These are phyloP conservation scores for Actinomortierella wolfii DNA, from an alignment of 371 early-diverging fungal species.

Conservation along the genomic window DNA sequence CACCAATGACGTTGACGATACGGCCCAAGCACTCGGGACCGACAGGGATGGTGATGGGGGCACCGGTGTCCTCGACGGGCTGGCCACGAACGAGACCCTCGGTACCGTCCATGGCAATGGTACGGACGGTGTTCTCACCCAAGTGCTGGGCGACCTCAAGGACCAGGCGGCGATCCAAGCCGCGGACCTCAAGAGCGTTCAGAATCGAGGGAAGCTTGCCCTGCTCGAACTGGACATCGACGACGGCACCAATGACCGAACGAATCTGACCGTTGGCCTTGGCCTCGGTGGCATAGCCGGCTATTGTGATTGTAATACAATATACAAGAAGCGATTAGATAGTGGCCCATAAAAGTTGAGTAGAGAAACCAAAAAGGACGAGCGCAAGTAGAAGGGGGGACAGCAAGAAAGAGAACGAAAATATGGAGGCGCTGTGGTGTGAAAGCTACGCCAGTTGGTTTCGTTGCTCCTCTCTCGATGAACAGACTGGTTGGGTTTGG, in stretches of 20 bases:
- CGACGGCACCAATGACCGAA: slow-evolving; percentile 94
- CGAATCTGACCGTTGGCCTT: slow-evolving; percentile 61
- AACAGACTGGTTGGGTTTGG: no score
- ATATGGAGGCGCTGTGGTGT: no score
- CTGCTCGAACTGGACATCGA: slow-evolving; percentile 93
- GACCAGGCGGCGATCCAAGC: slow-evolving; percentile 83
- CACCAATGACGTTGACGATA: slow-evolving; percentile 98
- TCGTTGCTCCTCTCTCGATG: no score
- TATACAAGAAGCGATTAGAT: no score
- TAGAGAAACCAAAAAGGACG: no score
- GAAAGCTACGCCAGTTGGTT: no score
- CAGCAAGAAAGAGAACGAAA: no score
- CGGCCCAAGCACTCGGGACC: slow-evolving; percentile 96
- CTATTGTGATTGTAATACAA: no score
- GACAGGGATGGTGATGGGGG: slow-evolving; percentile 93
- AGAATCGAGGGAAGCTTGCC: slow-evolving; percentile 89
- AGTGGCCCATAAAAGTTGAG: no score
- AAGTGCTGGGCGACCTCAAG: slow-evolving; percentile 94
- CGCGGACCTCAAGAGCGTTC: slow-evolving; percentile 92
- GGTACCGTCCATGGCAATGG: slow-evolving; percentile 97
- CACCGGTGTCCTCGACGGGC: slow-evolving; percentile 92
- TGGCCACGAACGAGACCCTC: slow-evolving; percentile 98
- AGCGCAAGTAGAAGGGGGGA: no score
- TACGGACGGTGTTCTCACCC: slow-evolving; percentile 73
- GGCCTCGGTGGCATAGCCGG: slow-evolving; percentile 29